Evolutionary conservation across 2,329 filamentous ascomycete genomes (phyloP), one percentile per base, ranked within the genome.

Genomic region (Calonectria pteridis): DNA sequence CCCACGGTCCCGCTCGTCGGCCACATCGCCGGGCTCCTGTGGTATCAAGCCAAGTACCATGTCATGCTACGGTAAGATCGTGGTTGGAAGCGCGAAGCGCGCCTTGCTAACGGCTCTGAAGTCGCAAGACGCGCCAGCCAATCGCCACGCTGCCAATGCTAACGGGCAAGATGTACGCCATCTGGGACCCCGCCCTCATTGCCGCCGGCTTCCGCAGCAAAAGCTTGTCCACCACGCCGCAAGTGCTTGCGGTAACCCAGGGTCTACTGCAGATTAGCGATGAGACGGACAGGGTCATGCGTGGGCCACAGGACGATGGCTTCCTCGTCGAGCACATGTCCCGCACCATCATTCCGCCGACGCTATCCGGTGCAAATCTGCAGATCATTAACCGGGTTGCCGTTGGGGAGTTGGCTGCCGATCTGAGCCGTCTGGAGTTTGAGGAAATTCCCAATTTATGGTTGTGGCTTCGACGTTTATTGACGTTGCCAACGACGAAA

Each of bases 141-240:
- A 86, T 88, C 73, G 86, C 84, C 72, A 87, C 87, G 1, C 75
- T 89, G 5, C 85, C 84, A 4, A 85, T 88, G 78, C 77, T 87
- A 51, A 83, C 80, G 58, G 77, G 81, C 28, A 85, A 86, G 65
- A 82, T 86, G 33, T 90, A 89, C 75, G 78, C 88, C 51, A 84
- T 88, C 29, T 85, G 82, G 62, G 83, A 83, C 7, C 85, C 87
- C 6, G 71, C 75, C 3, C 78, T 89, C 14, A 82, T 86, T 37
- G 80, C 83, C 55, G 82, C 84, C 11, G 84, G 86, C 13, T 84
- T 87, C 72, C 84, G 85, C 43, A 82, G 82, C 50, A 84, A 84
- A 58, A 83, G 84, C 33, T 78, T 89, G 40, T 84, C 83, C 6
- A 88, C 88, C 77, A 84, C 85, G 26, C 84, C 84, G 2, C 82